These are phyloP conservation scores for Hippophae tibetana DNA, from an alignment of 306 rosid species.

Conservation along the genomic window DNA sequence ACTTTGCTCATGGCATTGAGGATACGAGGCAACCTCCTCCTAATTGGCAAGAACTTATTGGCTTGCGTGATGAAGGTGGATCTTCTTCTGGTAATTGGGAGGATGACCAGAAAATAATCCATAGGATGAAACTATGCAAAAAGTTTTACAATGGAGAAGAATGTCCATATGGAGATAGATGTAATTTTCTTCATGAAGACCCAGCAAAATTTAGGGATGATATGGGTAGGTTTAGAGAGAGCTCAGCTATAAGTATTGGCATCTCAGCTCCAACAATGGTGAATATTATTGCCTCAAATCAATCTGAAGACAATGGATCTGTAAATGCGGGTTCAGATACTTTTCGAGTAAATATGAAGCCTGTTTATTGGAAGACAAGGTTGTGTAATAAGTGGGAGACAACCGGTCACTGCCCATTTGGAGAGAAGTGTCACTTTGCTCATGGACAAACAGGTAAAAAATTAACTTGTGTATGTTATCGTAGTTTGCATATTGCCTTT, in stretches of 20 bases:
- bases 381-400: slow-evolving; percentile 68
- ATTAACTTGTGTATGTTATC: slow-evolving; percentile 7
- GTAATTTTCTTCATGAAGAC: slow-evolving; percentile 72
- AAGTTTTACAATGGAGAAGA: slow-evolving; percentile 66
- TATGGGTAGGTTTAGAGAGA: slow-evolving; percentile 52
- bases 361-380: slow-evolving; percentile 72
- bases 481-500: neutral
- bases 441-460: slow-evolving; percentile 77
- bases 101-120: slow-evolving; percentile 70
- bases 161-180: slow-evolving; percentile 75
- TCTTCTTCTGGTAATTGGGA: slow-evolving; percentile 36
- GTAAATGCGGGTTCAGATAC: slow-evolving; percentile 24
- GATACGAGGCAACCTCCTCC: slow-evolving; percentile 57
- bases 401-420: slow-evolving; percentile 64
- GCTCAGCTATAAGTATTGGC: slow-evolving; percentile 64
- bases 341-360: slow-evolving; percentile 25
- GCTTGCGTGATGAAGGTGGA: too few species aligned
- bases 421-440: slow-evolving; percentile 80
- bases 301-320: slow-evolving; percentile 36
- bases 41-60: too few species aligned
- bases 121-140: slow-evolving; percentile 76
- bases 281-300: slow-evolving; percentile 10
- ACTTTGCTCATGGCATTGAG: slow-evolving; percentile 74
- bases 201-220: slow-evolving; percentile 67
- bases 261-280: slow-evolving; percentile 40